Base-by-base conservation (phyloP, 2,329 filamentous ascomycete genomes). In the Sporothrix inflata region DNA sequence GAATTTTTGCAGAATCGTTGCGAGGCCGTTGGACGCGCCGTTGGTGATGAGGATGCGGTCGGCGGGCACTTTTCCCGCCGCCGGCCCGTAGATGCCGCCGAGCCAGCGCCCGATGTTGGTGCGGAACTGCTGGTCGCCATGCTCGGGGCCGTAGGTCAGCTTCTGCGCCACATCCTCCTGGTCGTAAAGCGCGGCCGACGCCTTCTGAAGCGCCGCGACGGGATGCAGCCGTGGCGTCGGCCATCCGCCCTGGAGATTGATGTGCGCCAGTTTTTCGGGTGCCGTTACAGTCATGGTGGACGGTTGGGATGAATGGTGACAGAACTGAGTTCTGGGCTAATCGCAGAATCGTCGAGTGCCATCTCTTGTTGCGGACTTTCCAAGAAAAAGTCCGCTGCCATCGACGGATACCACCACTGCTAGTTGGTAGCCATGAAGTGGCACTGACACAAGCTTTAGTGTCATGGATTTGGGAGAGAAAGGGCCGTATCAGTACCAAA, bases 11-110 rank as follows among this genome's bases (percentile, higher is more conserved):
- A 92, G 82, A 12, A 92, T 81, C 74, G 85, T 88, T 0, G 87
- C 88, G 5, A 93, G 81, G 75, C 88, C 91, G 78, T 91, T 88
- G 38, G 87, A 90, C 1, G 91, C 90, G 14, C 90, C 91, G 51
- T 89, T 89, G 1, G 88, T 89, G 76, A 92, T 87, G 77, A 84
- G 86, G 72, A 92, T 87, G 27, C 90, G 83, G 1, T 85, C 83
- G 24, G 14, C 69, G 47, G 11, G 69, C 16, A 81, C 74, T 79
- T 47, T 19, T 4, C 47, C 16, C 38, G 8, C 2, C 12, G 1
- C 34, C 0, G 78, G 79, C 2, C 77, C 72, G 78, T 91, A 92
- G 78, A 89, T 90, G 1, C 78, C 76, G 0, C 84, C 85, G 60
- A 92, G 83, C 90, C 89, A 92, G 72, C 82, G 78, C 19, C 89